Evolutionary conservation across 192 early-diverging fungal genomes (phyloP).

Genomic region (Entophlyctis luteolus): DNA sequence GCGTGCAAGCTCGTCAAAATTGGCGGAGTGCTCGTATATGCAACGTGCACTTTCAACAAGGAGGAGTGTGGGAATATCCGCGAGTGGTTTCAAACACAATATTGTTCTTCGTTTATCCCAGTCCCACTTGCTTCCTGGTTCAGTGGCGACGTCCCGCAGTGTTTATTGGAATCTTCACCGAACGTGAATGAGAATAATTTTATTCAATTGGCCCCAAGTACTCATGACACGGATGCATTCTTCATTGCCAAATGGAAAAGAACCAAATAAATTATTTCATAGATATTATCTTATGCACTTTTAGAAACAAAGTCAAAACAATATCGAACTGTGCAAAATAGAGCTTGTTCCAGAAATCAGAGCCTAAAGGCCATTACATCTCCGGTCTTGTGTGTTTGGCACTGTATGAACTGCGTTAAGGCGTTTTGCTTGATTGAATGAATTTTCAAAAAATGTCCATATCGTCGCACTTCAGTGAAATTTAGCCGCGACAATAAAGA

Average conservation of each 20-base stretch:
- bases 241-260: slow-evolving; percentile 7
- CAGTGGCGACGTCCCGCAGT: neutral
- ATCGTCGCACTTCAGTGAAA: too few species aligned
- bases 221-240: slow-evolving; percentile 15
- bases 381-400: too few species aligned
- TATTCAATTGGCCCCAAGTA: neutral
- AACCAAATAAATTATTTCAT: too few species aligned
- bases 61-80: slow-evolving; percentile 5
- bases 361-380: too few species aligned
- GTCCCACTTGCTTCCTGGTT: neutral
- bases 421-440: too few species aligned
- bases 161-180: neutral
- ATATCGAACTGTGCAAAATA: too few species aligned
- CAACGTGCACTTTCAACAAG: slow-evolving; percentile 23
- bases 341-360: too few species aligned
- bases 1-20: slow-evolving; percentile 1
- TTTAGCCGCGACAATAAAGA: too few species aligned
- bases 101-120: neutral
- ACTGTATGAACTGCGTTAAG: too few species aligned
- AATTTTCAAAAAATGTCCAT: too few species aligned
- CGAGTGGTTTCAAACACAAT: slow-evolving; percentile 9
- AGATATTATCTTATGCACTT: too few species aligned
- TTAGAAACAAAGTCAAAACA: too few species aligned
- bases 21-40: slow-evolving; percentile 16
- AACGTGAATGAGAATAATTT: neutral